These are phyloP conservation scores for Straminergon stramineum DNA, from an alignment of 225 moss, liverwort and hornwort genomes.

Conservation along the genomic window DNA sequence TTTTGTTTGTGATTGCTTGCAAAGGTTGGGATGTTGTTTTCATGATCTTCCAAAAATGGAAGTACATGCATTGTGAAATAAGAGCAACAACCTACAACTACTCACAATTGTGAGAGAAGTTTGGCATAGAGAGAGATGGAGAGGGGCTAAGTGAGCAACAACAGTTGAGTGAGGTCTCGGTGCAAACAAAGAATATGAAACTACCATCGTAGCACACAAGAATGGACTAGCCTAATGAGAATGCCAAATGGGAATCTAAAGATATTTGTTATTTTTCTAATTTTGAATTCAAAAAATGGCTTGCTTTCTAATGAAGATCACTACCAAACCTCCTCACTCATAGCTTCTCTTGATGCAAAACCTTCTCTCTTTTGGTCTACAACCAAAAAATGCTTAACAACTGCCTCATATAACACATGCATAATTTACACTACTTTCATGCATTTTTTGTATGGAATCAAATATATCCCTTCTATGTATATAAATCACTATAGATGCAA, in stretches of 20 bases:
- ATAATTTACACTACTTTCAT: neutral
- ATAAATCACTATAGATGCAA: neutral
- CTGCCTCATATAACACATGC: fast-evolving
- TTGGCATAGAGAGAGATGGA: neutral
- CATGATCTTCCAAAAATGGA: fast-evolving
- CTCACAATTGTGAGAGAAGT: fast-evolving
- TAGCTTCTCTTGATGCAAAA: neutral
- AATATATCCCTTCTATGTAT: neutral
- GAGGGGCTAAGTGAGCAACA: neutral
- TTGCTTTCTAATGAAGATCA: neutral
- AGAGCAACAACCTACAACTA: neutral
- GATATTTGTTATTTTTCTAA: neutral
- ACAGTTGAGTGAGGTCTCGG: fast-evolving
- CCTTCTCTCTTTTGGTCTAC: fast-evolving
- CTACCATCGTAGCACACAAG: fast-evolving
- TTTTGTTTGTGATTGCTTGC: fast-evolving
- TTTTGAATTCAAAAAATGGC: neutral
- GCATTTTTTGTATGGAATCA: neutral
- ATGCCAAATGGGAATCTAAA: fast-evolving
- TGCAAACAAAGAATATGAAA: neutral
- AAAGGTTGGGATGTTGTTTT: neutral
- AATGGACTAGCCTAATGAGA: neutral
- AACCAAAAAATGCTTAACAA: neutral
- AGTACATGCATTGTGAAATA: fast-evolving
- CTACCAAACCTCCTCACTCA: neutral